Conservation (phyloP, 179 eudicot species). For the Spergularia azorica region DNA sequence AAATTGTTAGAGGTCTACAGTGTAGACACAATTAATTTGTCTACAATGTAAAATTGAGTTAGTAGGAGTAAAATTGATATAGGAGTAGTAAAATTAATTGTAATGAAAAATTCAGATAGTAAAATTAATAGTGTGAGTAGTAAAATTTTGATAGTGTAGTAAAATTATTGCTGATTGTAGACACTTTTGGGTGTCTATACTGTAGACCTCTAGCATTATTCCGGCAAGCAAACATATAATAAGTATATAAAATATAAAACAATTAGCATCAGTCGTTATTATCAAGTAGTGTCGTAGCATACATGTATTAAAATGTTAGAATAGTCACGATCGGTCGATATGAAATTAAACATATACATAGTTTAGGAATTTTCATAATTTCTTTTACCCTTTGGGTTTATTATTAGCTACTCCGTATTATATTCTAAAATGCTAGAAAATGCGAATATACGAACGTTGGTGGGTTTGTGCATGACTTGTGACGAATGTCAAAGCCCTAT, state of each 20-base stretch:
- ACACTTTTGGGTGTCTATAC: too few relatives aligned
- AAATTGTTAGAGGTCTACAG: too few relatives aligned
- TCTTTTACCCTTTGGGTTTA: neutral
- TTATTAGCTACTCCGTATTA: neutral
- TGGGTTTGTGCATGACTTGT: neutral
- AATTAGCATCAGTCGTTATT: neutral
- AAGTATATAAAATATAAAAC: neutral
- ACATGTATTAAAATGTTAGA: neutral
- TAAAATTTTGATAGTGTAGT: too few relatives aligned
- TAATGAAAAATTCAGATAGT: too few relatives aligned
- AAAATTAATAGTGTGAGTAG: too few relatives aligned
- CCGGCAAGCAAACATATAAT: neutral
- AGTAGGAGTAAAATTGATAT: too few relatives aligned
- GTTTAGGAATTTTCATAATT: neutral
- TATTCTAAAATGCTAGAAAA: neutral
- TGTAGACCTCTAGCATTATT: too few relatives aligned
- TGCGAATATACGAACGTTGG: neutral
- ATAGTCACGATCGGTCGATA: neutral
- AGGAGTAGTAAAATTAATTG: too few relatives aligned
- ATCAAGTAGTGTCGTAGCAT: conserved; percentile 15
- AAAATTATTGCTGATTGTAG: too few relatives aligned
- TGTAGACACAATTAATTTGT: too few relatives aligned
- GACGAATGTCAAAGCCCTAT: neutral
- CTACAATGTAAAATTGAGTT: too few relatives aligned
- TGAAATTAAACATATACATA: neutral